Evolutionary conservation across 208 protist species (phyloP).

Genomic region (Acanthamoeba royreba): DNA sequence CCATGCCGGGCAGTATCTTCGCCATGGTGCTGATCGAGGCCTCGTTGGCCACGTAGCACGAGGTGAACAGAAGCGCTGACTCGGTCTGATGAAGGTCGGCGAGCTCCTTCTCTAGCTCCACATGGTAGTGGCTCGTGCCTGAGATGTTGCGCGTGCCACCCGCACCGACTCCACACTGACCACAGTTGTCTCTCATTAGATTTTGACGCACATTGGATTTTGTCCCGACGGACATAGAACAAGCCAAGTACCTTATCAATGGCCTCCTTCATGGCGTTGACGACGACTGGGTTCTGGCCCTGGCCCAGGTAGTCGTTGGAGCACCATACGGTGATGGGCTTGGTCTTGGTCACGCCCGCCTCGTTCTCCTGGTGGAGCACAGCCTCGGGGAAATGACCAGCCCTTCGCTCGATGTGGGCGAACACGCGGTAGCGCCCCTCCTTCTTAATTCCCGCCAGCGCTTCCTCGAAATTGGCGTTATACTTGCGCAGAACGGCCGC

Average conservation of each 20-base stretch:
- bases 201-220: neutral
- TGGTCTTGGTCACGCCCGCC: neutral
- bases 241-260: slow-evolving; percentile 54
- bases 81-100: slow-evolving; percentile 92
- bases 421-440: slow-evolving; percentile 60
- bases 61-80: slow-evolving; percentile 91
- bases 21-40: slow-evolving; percentile 82
- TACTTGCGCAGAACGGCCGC: neutral
- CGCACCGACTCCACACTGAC: slow-evolving; percentile 78
- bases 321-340: slow-evolving; percentile 85
- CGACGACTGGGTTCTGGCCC: slow-evolving; percentile 80
- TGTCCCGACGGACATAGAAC: neutral
- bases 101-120: slow-evolving; percentile 88
- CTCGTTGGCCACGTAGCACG: slow-evolving; percentile 93
- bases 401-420: slow-evolving; percentile 52
- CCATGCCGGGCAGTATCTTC: slow-evolving; percentile 69
- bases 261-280: slow-evolving; percentile 72
- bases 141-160: slow-evolving; percentile 89
- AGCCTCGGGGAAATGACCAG: slow-evolving; percentile 42
- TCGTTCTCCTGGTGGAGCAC: neutral
- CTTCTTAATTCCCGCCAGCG: slow-evolving; percentile 37
- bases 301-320: slow-evolving; percentile 90
- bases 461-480: slow-evolving; percentile 46
- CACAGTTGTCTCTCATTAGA: neutral
- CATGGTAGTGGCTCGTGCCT: slow-evolving; percentile 79